Percentiles rank a stretch among this genome's conserved stretches.
These are phyloP conservation scores for Sesbania bispinosa DNA, from an alignment of 306 rosid genomes.

Conservation along the genomic window DNA sequence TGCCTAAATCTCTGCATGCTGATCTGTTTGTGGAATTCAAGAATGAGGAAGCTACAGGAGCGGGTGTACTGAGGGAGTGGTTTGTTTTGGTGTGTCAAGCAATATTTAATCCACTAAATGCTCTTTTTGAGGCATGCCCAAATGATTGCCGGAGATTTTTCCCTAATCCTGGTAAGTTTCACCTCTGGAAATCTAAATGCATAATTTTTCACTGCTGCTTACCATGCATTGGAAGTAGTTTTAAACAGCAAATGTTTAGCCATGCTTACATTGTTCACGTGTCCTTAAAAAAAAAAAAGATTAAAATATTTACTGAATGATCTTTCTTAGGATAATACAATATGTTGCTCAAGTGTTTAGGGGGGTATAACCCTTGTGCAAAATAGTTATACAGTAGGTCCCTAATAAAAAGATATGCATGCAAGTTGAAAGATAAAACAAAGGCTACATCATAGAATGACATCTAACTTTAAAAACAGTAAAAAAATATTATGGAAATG, in stretches of 20 bases:
- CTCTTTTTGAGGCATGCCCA: conserved; percentile 77
- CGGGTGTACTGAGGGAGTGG: conserved; percentile 90
- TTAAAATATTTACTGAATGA: not conserved
- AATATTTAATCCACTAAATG: conserved; percentile 64
- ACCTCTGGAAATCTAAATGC: not conserved
- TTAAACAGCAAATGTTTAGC: not conserved
- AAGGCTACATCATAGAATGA: not conserved
- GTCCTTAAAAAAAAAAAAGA: too few species aligned
- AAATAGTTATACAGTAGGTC: not conserved
- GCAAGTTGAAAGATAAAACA: not conserved
- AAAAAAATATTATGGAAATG: not conserved
- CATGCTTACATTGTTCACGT: not conserved
- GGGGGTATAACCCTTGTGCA: not conserved
- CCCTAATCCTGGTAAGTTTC: conserved; percentile 74
- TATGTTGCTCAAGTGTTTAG: not conserved
- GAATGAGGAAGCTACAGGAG: conserved; percentile 88
- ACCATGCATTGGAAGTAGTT: not conserved
- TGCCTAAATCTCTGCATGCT: conserved; percentile 42
- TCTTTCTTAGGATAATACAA: not conserved
- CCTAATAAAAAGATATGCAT: not conserved
- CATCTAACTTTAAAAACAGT: not conserved
- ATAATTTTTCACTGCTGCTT: not conserved
- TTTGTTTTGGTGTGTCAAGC: conserved; percentile 73
- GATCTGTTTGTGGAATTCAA: conserved; percentile 73
- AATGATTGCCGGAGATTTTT: conserved; percentile 70